phyloP scores from a whole-genome alignment of 2,329 filamentous ascomycete species.

The Metarhizium sp. region DNA sequence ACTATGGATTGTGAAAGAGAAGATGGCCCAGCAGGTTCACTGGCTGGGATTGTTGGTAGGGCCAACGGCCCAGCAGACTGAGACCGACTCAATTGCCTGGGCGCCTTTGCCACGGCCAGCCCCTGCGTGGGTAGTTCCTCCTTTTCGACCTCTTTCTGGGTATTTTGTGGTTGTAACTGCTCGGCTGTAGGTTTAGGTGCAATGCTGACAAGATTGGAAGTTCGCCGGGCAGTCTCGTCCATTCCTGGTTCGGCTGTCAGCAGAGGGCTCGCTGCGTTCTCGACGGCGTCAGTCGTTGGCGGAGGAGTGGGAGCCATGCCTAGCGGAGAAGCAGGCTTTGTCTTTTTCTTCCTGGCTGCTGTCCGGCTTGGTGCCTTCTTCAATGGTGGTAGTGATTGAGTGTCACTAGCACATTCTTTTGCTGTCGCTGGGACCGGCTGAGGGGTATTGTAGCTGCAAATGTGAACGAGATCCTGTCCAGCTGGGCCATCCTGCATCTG shows the following conservation, averaged over 20 bases:
- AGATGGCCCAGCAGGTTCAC: constrained; percentile 39
- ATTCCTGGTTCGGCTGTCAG: background rate
- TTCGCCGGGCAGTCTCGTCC: constrained; percentile 5
- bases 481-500: constrained; percentile 25
- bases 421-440: constrained; percentile 8
- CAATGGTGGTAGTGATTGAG: constrained; percentile 15
- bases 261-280: constrained; percentile 22
- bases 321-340: constrained; percentile 13
- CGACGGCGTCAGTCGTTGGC: constrained; percentile 27
- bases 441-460: constrained; percentile 23
- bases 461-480: constrained; percentile 26
- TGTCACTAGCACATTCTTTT: constrained; percentile 6
- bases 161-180: background rate
- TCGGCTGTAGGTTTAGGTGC: constrained; percentile 1
- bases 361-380: constrained; percentile 11
- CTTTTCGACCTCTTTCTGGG: background rate
- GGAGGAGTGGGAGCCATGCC: constrained; percentile 26
- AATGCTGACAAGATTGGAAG: constrained; percentile 5
- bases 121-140: background rate
- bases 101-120: background rate
- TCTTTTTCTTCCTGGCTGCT: constrained; percentile 11
- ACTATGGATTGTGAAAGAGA: constrained; percentile 23
- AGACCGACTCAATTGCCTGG: constrained; percentile 23
- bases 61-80: constrained; percentile 28
- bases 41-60: constrained; percentile 31